Evolutionary conservation across 2,329 filamentous ascomycete species (phyloP).

Genomic region (Aspergillus alliaceus): DNA sequence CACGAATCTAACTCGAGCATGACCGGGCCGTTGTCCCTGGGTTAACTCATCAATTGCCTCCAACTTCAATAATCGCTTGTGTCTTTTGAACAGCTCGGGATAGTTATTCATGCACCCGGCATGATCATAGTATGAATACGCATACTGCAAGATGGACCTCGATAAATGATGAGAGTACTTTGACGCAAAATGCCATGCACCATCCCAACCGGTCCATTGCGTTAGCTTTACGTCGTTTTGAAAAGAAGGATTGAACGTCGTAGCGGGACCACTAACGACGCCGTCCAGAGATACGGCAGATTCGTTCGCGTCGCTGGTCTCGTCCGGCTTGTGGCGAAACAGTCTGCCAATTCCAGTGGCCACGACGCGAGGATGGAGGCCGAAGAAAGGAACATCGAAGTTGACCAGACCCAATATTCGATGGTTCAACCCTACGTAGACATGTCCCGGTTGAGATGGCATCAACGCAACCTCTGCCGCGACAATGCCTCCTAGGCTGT

Average conservation of each 20-base stretch:
- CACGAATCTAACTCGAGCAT: conserved; percentile 48
- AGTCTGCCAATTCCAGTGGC: conserved; percentile 78
- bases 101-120: conserved; percentile 72
- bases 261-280: not conserved
- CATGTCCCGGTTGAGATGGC: conserved; percentile 15
- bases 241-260: conserved; percentile 6
- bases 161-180: conserved; percentile 7
- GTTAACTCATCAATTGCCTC: conserved; percentile 45
- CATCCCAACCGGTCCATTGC: conserved; percentile 6
- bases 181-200: conserved; percentile 8
- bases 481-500: conserved; percentile 86
- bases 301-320: not conserved
- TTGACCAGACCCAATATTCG: conserved; percentile 77
- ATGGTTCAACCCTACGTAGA: conserved; percentile 52
- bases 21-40: conserved; percentile 43
- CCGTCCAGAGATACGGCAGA: not conserved
- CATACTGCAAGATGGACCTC: conserved; percentile 1
- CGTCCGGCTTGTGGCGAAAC: conserved; percentile 50
- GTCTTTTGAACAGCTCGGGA: conserved; percentile 66
- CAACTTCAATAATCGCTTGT: conserved; percentile 66
- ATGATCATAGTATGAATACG: conserved; percentile 10
- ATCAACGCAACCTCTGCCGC: conserved; percentile 76
- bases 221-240: conserved; percentile 4
- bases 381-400: conserved; percentile 83
- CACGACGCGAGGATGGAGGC: conserved; percentile 84